phyloP scores from a whole-genome alignment of 768 basidiomycete genomes.

The Exsudoporus frostii region DNA sequence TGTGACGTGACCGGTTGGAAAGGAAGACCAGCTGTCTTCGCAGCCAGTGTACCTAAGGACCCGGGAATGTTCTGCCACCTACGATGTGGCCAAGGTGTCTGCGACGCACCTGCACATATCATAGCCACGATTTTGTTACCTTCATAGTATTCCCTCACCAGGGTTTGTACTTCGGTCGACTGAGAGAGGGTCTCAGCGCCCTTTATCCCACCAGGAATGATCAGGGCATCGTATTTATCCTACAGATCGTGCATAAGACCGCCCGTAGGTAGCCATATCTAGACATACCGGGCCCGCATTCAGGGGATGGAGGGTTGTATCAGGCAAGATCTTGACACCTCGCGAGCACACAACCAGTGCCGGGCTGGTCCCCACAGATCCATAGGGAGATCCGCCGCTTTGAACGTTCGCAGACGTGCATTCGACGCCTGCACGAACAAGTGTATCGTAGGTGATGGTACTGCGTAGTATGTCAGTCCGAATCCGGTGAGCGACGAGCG shows the following conservation, averaged over 20 bases:
- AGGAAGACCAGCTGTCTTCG: conserved; percentile 57
- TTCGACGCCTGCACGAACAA: conserved; percentile 69
- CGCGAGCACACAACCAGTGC: conserved; percentile 63
- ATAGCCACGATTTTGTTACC: conserved; percentile 58
- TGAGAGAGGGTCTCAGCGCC: conserved; percentile 73
- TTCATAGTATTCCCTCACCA: conserved; percentile 52
- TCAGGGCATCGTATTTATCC: conserved; percentile 64
- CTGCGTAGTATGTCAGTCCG: conserved; percentile 34
- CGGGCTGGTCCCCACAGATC: conserved; percentile 33
- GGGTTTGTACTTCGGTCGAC: conserved; percentile 54
- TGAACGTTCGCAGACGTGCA: conserved; percentile 64
- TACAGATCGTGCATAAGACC: conserved; percentile 22
- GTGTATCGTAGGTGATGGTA: conserved; percentile 78
- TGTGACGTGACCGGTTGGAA: conserved; percentile 74
- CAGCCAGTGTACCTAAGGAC: conserved; percentile 61
- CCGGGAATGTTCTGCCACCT: not conserved
- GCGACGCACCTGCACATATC: conserved; percentile 73
- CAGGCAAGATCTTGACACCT: conserved; percentile 70
- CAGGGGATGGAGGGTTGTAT: conserved; percentile 47
- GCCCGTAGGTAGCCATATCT: not conserved
- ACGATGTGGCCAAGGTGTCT: not conserved
- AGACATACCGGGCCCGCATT: conserved; percentile 46
- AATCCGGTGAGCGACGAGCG: not conserved
- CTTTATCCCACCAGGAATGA: conserved; percentile 77
- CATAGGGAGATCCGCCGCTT: conserved; percentile 29